Evolutionary conservation across 306 rosid species (phyloP).

Genomic region (Sechiopsis laciniata): DNA sequence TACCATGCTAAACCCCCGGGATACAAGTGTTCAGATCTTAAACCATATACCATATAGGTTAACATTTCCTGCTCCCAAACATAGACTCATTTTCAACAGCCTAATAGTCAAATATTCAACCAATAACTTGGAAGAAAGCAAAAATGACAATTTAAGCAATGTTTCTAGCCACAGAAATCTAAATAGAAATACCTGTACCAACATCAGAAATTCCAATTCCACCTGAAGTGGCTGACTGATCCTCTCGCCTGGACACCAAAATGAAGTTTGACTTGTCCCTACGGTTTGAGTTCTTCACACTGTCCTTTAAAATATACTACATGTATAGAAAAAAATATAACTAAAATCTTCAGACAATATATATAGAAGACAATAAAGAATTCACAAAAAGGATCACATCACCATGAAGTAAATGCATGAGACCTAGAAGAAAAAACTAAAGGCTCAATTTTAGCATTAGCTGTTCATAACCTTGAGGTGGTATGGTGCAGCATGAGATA

Average conservation of each 20-base stretch:
- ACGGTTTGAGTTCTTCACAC: constrained; percentile 42
- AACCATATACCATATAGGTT: background rate
- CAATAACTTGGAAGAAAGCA: background rate
- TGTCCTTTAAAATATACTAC: constrained; percentile 84
- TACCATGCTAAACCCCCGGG: no score
- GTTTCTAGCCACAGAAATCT: background rate
- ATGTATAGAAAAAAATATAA: constrained; percentile 29
- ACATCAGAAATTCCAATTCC: constrained; percentile 46
- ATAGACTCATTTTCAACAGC: background rate
- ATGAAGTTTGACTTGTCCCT: constrained; percentile 59
- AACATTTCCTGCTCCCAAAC: background rate
- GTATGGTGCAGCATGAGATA: background rate
- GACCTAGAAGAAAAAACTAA: background rate
- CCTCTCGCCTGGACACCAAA: constrained; percentile 53
- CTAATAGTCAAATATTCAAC: background rate
- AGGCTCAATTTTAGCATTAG: background rate
- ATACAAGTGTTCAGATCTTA: background rate
- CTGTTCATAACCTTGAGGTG: background rate
- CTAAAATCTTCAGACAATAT: background rate
- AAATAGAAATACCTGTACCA: constrained; percentile 40
- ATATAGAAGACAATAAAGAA: background rate
- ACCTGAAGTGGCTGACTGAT: constrained; percentile 48
- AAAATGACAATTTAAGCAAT: background rate
- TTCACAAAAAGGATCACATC: background rate
- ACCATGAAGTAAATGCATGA: background rate